Evolutionary conservation across 2,329 filamentous ascomycete species (phyloP).

Genomic region (Monosporascus sp.): DNA sequence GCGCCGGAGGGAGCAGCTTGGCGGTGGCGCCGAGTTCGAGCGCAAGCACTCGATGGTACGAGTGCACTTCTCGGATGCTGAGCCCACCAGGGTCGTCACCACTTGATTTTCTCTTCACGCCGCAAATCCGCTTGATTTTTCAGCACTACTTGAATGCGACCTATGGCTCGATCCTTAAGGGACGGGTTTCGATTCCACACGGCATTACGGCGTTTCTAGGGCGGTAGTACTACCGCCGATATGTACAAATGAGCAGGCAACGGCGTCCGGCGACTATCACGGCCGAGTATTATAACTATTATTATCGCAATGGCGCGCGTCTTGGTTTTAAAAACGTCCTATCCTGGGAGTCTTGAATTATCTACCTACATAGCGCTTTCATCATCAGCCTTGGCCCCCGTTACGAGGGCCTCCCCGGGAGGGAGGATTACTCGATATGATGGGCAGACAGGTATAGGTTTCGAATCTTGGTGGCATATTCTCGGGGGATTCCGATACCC

Average conservation of each 20-base stretch:
- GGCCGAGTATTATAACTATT: too few relatives aligned
- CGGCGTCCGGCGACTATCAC: conserved; percentile 8
- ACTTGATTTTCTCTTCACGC: conserved; percentile 9
- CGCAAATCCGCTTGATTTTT: too few relatives aligned
- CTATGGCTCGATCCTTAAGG: not conserved
- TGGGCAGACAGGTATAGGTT: too few relatives aligned
- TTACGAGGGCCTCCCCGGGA: too few relatives aligned
- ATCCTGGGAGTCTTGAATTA: too few relatives aligned
- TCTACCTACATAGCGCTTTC: too few relatives aligned
- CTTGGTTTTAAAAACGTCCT: too few relatives aligned
- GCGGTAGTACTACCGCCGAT: conserved; percentile 1
- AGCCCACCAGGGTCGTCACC: conserved; percentile 23
- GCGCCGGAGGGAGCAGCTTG: conserved; percentile 36
- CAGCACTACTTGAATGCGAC: not conserved
- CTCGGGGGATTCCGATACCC: too few relatives aligned
- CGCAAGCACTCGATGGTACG: conserved; percentile 23
- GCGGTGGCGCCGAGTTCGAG: conserved; percentile 17
- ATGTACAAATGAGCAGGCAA: not conserved
- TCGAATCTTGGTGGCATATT: too few relatives aligned
- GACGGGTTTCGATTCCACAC: not conserved
- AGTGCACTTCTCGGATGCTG: conserved; percentile 27
- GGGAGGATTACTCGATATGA: too few relatives aligned
- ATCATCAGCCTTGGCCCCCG: too few relatives aligned
- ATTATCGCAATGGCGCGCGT: too few relatives aligned
- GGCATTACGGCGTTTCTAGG: conserved; percentile 3